These are phyloP conservation scores for Cryoendolithus antarcticus DNA, from an alignment of 2,329 filamentous ascomycete genomes.

Conservation along the genomic window DNA sequence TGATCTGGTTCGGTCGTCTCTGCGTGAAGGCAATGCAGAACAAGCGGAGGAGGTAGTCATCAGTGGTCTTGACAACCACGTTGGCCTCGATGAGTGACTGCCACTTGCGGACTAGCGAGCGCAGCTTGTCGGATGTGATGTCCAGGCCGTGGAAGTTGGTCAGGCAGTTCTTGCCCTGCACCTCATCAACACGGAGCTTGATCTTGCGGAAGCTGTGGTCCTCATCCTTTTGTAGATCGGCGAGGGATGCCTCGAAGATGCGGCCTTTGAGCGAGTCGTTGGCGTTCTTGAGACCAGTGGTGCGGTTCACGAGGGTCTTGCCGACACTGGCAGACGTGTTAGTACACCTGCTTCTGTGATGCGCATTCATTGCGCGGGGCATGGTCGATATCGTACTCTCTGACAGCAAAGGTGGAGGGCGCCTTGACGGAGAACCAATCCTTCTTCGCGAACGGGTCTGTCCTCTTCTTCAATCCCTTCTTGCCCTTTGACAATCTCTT, in stretches of 20 bases:
- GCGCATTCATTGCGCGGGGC: constrained; percentile 8
- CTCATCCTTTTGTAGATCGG: constrained; percentile 99
- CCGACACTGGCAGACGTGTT: constrained; percentile 63
- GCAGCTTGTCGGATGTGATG: constrained; percentile 99
- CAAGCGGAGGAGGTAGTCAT: constrained; percentile 97
- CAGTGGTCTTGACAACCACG: constrained; percentile 98
- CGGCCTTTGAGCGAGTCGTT: constrained; percentile 98
- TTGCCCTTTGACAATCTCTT: constrained; percentile 99
- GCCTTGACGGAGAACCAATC: constrained; percentile 99
- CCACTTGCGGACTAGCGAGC: constrained; percentile 99
- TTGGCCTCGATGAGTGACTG: constrained; percentile 99
- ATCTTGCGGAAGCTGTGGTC: constrained; percentile 99
- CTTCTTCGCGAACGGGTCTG: constrained; percentile 94
- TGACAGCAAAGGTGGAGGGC: constrained; percentile 84
- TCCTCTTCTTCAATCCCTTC: constrained; percentile 99
- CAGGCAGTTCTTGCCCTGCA: constrained; percentile 99
- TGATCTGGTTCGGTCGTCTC: constrained; percentile 97
- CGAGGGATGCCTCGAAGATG: constrained; percentile 97
- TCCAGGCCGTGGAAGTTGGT: constrained; percentile 99
- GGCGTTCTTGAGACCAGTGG: constrained; percentile 99
- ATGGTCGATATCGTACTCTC: constrained; percentile 67
- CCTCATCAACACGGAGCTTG: constrained; percentile 95
- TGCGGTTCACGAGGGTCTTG: constrained; percentile 99
- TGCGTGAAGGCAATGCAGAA: constrained; percentile 99
- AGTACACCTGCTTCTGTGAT: too few relatives aligned